phyloP scores from a whole-genome alignment of 2,329 filamentous ascomycete species.

The Diaporthe velutina region DNA sequence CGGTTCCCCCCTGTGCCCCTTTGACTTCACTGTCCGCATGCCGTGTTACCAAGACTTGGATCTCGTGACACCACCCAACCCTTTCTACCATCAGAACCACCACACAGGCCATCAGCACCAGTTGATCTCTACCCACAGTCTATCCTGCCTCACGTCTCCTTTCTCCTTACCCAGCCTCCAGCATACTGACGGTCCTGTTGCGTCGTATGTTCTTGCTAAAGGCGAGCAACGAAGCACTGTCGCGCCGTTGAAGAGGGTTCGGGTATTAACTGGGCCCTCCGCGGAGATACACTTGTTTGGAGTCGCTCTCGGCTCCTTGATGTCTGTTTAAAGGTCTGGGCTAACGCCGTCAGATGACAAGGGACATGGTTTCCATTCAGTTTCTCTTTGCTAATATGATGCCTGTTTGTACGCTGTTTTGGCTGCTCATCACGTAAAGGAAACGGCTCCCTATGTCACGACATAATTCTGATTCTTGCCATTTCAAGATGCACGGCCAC shows the following conservation, averaged over 20 bases:
- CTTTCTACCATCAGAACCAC: neutral
- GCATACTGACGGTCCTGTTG: neutral
- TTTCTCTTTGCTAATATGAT: constrained; percentile 48
- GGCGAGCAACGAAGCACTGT: neutral
- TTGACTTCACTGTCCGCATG: neutral
- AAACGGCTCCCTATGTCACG: constrained; percentile 24
- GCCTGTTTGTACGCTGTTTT: constrained; percentile 38
- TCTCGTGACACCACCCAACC: constrained; percentile 11
- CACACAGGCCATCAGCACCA: neutral
- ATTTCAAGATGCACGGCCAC: neutral
- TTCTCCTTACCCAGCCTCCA: neutral
- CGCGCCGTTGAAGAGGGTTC: neutral
- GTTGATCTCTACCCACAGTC: neutral
- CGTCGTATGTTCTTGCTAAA: neutral
- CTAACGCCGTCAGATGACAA: constrained; percentile 11
- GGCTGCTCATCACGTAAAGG: constrained; percentile 30
- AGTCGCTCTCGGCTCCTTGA: constrained; percentile 10
- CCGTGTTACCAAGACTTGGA: neutral
- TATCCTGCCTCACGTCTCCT: neutral
- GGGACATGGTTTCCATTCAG: constrained; percentile 30
- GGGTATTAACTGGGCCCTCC: neutral
- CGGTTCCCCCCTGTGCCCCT: neutral
- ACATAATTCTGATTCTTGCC: constrained; percentile 10
- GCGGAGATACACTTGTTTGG: constrained; percentile 31
- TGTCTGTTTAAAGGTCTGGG: constrained; percentile 24